Conservation (phyloP, 371 early-diverging fungal genomes). For the Mucor piriformis region DNA sequence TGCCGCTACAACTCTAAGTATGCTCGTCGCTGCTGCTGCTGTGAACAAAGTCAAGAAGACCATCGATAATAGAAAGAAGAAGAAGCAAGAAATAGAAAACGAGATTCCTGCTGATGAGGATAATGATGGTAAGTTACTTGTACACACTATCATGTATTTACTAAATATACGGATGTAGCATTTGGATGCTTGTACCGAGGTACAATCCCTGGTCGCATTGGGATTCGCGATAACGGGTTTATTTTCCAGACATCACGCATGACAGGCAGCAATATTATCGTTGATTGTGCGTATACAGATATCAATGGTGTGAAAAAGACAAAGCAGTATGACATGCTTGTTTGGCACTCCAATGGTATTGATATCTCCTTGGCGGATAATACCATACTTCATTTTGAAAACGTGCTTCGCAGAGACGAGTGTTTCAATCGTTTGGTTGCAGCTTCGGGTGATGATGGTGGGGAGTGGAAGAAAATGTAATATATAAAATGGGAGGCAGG, state of each 20-base stretch:
- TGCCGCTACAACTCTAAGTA: conserved; percentile 31
- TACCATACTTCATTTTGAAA: conserved; percentile 40
- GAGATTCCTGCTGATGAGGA: conserved; percentile 1
- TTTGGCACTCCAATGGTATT: conserved; percentile 44
- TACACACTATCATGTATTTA: not conserved
- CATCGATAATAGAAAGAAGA: conserved; percentile 18
- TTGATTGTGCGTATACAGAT: conserved; percentile 37
- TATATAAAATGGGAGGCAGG: too few relatives aligned
- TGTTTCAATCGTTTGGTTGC: conserved; percentile 44
- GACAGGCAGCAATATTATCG: conserved; percentile 37
- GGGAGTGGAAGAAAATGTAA: conserved; percentile 28
- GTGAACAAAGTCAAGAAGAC: conserved; percentile 25
- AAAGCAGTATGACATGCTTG: conserved; percentile 37
- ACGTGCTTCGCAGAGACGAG: conserved; percentile 43
- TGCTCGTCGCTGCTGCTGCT: conserved; percentile 36
- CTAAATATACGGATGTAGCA: conserved; percentile 12
- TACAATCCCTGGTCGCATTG: conserved; percentile 39
- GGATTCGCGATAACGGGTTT: conserved; percentile 18
- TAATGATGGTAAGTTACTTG: not conserved
- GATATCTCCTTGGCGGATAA: conserved; percentile 33
- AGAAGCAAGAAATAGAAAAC: conserved; percentile 4
- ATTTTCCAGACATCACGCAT: conserved; percentile 45
- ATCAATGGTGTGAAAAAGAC: conserved; percentile 41
- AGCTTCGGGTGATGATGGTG: conserved; percentile 32
- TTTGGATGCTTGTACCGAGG: conserved; percentile 41